Conservation (phyloP, 306 rosid species). For the Lablab purpureus region DNA sequence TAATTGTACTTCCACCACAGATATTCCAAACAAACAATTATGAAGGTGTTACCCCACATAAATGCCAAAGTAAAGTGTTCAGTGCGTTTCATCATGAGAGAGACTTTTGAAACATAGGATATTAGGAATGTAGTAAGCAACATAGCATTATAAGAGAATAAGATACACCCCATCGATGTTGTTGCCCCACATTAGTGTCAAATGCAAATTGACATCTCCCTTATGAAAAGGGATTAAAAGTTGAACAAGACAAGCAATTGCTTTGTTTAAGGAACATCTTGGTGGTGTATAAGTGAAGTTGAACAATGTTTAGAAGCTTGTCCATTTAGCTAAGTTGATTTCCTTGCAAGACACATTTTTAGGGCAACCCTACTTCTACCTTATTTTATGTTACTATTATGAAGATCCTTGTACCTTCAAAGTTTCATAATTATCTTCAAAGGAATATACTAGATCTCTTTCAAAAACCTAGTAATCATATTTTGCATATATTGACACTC, state of each 20-base stretch:
- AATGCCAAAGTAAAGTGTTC: neutral
- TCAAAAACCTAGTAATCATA: constrained; percentile 18
- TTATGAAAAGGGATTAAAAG: neutral
- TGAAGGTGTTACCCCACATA: neutral
- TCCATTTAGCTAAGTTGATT: constrained; percentile 8
- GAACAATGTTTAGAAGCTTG: constrained; percentile 12
- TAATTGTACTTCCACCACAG: neutral
- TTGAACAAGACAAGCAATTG: neutral
- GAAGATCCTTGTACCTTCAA: neutral
- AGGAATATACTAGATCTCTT: constrained; percentile 50
- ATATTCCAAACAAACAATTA: neutral
- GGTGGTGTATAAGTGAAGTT: constrained; percentile 12
- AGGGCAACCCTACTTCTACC: neutral
- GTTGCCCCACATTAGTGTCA: neutral
- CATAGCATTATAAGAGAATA: neutral
- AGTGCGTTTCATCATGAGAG: neutral
- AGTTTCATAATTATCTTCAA: neutral
- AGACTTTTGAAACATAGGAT: neutral
- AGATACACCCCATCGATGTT: neutral
- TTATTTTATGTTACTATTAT: neutral
- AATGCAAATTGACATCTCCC: neutral
- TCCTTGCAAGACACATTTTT: neutral
- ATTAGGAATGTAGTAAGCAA: neutral
- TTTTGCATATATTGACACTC: neutral
- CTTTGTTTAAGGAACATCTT: neutral